phyloP scores from a whole-genome alignment of 164 flowering plant species.

The Tinospora cordifolia region DNA sequence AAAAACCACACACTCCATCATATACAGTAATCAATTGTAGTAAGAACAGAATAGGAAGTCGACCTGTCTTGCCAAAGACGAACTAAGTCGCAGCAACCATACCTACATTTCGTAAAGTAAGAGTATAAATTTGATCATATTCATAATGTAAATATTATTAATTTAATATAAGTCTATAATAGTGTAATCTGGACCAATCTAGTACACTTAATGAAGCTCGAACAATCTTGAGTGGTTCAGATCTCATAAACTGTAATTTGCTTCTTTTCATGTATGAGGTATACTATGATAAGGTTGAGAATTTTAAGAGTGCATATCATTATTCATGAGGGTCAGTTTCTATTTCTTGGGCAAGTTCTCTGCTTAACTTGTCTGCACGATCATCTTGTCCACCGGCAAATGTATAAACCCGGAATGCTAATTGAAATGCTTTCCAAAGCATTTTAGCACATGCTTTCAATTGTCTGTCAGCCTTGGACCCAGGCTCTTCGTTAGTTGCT shows the following conservation, averaged over 20 bases:
- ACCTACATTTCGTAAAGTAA: neutral
- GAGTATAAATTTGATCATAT: neutral
- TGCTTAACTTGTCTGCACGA: conserved; percentile 59
- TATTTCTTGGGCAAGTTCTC: conserved; percentile 66
- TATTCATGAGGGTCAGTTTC: conserved; percentile 33
- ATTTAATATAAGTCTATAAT: neutral
- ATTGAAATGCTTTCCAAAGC: conserved; percentile 80
- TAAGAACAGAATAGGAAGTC: neutral
- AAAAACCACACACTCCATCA: neutral
- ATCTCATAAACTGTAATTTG: neutral
- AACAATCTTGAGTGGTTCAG: conserved; percentile 8
- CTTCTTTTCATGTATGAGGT: conserved; percentile 8
- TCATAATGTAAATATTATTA: neutral
- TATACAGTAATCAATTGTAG: neutral
- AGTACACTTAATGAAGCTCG: conserved; percentile 8
- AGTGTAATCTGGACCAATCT: neutral
- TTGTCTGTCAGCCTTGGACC: conserved; percentile 26
- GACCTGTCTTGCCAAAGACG: neutral
- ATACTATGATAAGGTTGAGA: neutral
- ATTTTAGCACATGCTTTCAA: conserved; percentile 32
- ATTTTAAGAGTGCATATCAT: neutral
- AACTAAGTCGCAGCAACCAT: neutral
- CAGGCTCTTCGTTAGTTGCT: conserved; percentile 12
- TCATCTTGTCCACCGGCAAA: conserved; percentile 90
- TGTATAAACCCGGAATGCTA: conserved; percentile 67